These are phyloP conservation scores for Codiaeum variegatum DNA, from an alignment of 441 rosid species.

Conservation along the genomic window DNA sequence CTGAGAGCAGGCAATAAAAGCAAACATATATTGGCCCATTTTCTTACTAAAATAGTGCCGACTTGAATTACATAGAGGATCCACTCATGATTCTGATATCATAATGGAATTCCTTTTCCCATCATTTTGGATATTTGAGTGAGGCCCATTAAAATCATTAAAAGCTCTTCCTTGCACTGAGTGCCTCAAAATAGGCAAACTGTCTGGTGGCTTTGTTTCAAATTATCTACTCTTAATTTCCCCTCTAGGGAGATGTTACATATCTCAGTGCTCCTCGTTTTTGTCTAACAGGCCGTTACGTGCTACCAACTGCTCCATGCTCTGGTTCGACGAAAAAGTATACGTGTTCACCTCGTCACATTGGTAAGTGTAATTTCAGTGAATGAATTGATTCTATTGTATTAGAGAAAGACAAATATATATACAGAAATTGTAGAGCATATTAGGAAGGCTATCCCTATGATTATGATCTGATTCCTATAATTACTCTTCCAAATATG, in stretches of 20 bases:
- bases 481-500: too few relatives aligned
- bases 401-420: too few relatives aligned
- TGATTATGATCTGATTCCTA: too few relatives aligned
- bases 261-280: conserved; percentile 13
- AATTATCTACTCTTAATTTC: conserved; percentile 8
- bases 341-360: conserved; percentile 70
- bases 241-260: conserved; percentile 7
- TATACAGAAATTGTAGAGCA: too few relatives aligned
- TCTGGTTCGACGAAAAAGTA: conserved; percentile 73
- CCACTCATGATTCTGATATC: not conserved
- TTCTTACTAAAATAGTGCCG: not conserved
- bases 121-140: conserved; percentile 6
- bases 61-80: not conserved
- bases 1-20: not conserved
- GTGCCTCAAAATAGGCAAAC: not conserved
- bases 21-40: not conserved
- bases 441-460: too few relatives aligned
- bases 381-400: too few relatives aligned
- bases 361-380: too few relatives aligned
- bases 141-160: not conserved
- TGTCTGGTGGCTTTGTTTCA: not conserved
- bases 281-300: conserved; percentile 53
- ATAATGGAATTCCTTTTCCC: not conserved
- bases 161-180: not conserved
- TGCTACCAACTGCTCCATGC: conserved; percentile 81